Base-by-base conservation (phyloP, 306 rosid genomes). In the Sicyos edulis region DNA sequence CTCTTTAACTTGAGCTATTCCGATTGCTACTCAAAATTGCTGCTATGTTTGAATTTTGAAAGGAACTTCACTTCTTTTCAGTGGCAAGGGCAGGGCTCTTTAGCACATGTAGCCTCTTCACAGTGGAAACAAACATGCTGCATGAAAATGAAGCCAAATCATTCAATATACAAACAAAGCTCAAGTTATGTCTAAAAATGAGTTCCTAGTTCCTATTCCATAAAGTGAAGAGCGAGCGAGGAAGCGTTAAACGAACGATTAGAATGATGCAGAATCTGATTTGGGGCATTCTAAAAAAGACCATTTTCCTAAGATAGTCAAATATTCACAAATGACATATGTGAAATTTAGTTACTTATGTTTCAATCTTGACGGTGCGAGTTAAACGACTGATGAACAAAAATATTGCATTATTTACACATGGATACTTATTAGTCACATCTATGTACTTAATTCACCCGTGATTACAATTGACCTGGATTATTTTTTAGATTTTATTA, bases 91-190 rank as follows among this genome's bases (percentile, higher is more conserved):
- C 86, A 74, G 82, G 79, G 65, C 78, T 85, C 86, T 83, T 87
- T 81, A 78, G 73, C 57, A 87, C 89, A 2, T 87, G 80, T 71
- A 87, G 80, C 75, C 89, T 81, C 85, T 81, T 87, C 81, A 87
- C 92, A 29, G 89, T 87, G 61, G 89, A 85, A 29, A 81, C 85
- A 55, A 87, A 87, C 86, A 87, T 83, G 77, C 92, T 87, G 82
- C 76, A 72, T 81, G 63, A 22, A 76, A 78, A 80, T 44, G 75
- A 67, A 44, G n/a, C 24, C 34, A 37, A 5, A 37, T 9, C 2
- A 32, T 32, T 32, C 37, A 32, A 2, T 4, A 4, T 32, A 32
- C 37, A 32, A 32, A 32, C 37, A 32, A 32, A 32, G 37, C 37
- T 4, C 37, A 32, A 32, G 37, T 32, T 1, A 32, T 32, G 4